Evolutionary conservation across 2,329 filamentous ascomycete genomes (phyloP), one percentile per base, ranked within the genome.

Genomic region (Alternaria sp.): DNA sequence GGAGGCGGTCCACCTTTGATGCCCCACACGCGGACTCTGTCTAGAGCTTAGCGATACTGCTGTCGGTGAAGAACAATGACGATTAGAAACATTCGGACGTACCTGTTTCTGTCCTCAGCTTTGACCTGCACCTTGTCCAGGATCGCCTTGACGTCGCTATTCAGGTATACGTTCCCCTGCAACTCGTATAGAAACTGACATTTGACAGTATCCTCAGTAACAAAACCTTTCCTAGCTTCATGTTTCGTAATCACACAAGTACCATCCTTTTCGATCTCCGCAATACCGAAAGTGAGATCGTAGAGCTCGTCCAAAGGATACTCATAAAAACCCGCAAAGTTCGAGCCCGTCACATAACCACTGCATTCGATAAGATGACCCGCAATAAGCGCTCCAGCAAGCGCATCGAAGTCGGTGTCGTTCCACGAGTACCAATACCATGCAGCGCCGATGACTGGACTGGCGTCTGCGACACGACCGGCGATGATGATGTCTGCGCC

Each of bases 401-500:
- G 76, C 18, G 77, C 66, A 59, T 87, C 81, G 20, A 81, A 85
- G 24, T 83, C 78, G 0, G 75, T 79, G 16, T 82, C 79, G 0
- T 63, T 60, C 86, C 85, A 88, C 1, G 78, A 75, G 54, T 88
- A 81, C 82, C 85, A 88, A 76, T 80, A 88, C 67, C 82, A 82
- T 0, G 85, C 85, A 0, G 85, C 84, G 0, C 83, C 86, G 58
- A 88, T 86, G 0, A 77, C 74, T 4, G 75, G 76, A 60, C 67
- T 74, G 2, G 74, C 75, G 57, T 78, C 75, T 20, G 75, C 68
- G 6, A 76, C 74, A 42, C 76, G 61, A 11, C 76, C 75, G 3
- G 68, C 67, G 24, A 78, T 74, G 41, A 78, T 71, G 24, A 77
- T 76, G 58, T 78, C 75, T 28, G 74, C 75, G 14, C 75, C 75